These are phyloP conservation scores for Psilocybe tampanensis DNA, from an alignment of 768 basidiomycete genomes.

Conservation along the genomic window DNA sequence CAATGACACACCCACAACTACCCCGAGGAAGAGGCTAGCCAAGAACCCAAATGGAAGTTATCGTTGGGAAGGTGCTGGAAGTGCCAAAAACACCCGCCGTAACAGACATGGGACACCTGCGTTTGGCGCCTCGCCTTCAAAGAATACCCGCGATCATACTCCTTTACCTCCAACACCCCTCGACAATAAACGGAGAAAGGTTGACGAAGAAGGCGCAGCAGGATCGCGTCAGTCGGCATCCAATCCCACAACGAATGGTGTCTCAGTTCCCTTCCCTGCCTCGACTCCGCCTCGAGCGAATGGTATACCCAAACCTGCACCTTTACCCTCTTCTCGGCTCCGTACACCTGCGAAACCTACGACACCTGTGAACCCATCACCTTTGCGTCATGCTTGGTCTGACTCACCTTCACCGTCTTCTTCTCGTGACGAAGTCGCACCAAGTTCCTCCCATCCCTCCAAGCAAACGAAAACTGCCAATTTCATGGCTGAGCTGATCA, in stretches of 20 bases:
- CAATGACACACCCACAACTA: constrained; percentile 24
- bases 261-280: constrained; percentile 3
- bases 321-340: constrained; percentile 33
- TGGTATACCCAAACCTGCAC: constrained; percentile 17
- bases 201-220: constrained; percentile 46
- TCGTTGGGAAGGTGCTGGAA: constrained; percentile 77
- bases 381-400: constrained; percentile 75
- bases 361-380: constrained; percentile 69
- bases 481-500: constrained; percentile 70
- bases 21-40: constrained; percentile 55
- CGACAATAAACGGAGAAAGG: constrained; percentile 64
- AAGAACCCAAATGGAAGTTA: constrained; percentile 78
- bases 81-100: constrained; percentile 54
- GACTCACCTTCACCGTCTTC: constrained; percentile 42
- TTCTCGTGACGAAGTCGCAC: constrained; percentile 31
- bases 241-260: neutral
- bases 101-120: constrained; percentile 78
- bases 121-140: constrained; percentile 58
- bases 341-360: constrained; percentile 56
- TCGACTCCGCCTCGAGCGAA: constrained; percentile 31
- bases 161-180: constrained; percentile 33
- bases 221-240: constrained; percentile 35
- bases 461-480: constrained; percentile 68
- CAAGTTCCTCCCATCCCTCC: constrained; percentile 32
- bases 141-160: constrained; percentile 43